Percentiles rank a stretch among this genome's conserved stretches.
Evolutionary conservation across 78 protist species (phyloP).

Genomic region (Dictyostelium firmibasis): DNA sequence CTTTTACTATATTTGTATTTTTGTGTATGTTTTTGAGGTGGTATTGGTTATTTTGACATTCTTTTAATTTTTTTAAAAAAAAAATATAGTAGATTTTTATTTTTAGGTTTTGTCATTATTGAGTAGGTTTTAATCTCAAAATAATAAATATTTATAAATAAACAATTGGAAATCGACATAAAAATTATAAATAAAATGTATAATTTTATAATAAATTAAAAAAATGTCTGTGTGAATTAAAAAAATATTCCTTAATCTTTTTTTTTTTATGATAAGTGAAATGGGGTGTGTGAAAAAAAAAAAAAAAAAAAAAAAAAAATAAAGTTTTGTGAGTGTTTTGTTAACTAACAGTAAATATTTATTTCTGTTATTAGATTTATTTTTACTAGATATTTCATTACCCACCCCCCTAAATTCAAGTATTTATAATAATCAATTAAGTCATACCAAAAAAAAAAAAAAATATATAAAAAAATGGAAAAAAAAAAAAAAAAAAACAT

Average conservation of each 20-base stretch:
- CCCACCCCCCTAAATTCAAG: background rate
- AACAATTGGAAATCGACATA: background rate
- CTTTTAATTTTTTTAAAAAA: too few species aligned
- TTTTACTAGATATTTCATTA: background rate
- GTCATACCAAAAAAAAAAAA: background rate
- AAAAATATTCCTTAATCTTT: background rate
- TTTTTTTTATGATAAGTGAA: background rate
- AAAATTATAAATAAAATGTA: background rate
- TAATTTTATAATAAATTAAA: too few species aligned
- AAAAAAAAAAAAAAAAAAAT: too few species aligned
- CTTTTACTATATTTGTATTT: background rate
- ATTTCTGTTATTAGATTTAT: background rate
- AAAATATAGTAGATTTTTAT: too few species aligned
- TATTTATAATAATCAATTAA: background rate
- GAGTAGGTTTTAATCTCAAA: background rate
- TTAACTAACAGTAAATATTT: background rate
- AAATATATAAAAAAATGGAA: too few species aligned
- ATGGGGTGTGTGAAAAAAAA: background rate
- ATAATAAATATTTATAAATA: background rate
- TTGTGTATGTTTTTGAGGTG: background rate
- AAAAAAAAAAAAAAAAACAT: background rate
- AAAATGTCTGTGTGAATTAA: background rate
- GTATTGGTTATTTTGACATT: background rate
- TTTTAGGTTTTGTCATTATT: background rate
- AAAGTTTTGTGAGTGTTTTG: too few species aligned